Evolutionary conservation across 768 basidiomycete genomes (phyloP), one percentile per base, ranked within the genome.

Genomic region (Cytidiella melzeri): DNA sequence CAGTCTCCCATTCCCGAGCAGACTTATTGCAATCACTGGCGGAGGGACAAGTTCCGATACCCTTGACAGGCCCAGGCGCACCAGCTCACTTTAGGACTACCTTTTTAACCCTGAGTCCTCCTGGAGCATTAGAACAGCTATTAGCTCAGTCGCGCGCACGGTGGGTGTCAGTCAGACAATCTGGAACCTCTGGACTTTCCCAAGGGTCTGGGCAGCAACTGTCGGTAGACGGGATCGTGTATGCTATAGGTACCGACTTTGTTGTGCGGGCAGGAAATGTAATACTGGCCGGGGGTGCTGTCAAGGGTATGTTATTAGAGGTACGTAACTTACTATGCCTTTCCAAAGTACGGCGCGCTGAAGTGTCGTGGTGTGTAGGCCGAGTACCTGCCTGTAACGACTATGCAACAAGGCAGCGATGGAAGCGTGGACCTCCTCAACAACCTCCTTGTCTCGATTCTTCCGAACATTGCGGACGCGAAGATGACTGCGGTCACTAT

Each of bases 251-350:
- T 1, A 83, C 69, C 28, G 88, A 92, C 62, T 92, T 89, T 85
- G 66, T 90, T 15, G 83, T 92, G 7, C 75, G 88, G 13, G 79
- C 81, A 27, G 88, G 88, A 7, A 87, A 87, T 63, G 87, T 92
- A 30, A 74, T 80, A 38, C 69, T 88, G 18, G 77, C 84, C 19
- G 86, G 87, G 19, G 87, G 87, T 26, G 79, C 78, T 5, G 72
- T 85, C 3, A 87, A 82, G 59, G 88, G 88, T n/a, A 87, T 92
- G 84, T 71, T 92, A 36, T 69, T 92, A 23, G 88, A 92, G 80
- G 88, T 87, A 51, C 51, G 67, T 53, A 24, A 18, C 48, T 45
- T 34, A 27, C 47, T 15, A 3, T 5, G 26, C 38, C 46, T 13
- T 26, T 13, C 30, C 54, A 19, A 47, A n/a, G n/a, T n/a, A n/a